Percentiles rank a stretch among this genome's conserved stretches.
Conservation (phyloP, 495 filamentous ascomycete species). For the Clavariopsis aquatica region DNA sequence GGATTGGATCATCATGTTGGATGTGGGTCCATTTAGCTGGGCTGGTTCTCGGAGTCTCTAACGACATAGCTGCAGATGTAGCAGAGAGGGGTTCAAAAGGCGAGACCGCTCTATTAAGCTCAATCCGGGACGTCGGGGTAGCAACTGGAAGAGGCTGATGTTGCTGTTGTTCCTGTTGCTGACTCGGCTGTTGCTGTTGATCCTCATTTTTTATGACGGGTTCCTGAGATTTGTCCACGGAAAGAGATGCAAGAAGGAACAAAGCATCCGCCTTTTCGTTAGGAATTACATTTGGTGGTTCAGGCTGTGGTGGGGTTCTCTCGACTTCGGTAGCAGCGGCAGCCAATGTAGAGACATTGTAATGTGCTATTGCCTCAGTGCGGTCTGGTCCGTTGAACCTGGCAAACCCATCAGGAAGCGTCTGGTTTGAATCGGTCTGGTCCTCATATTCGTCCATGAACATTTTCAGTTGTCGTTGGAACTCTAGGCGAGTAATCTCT, state of each 20-base stretch:
- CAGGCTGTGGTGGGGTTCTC: not conserved
- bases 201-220: not conserved
- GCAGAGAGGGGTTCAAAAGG: slow-evolving; percentile 14
- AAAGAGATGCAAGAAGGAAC: slow-evolving; percentile 30
- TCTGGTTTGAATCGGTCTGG: slow-evolving; percentile 16
- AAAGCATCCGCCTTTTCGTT: slow-evolving; percentile 30
- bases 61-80: slow-evolving; percentile 25
- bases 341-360: slow-evolving; percentile 19
- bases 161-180: not conserved
- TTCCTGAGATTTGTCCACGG: slow-evolving; percentile 13
- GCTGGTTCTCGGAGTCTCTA: slow-evolving; percentile 22
- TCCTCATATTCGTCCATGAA: slow-evolving; percentile 26
- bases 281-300: not conserved
- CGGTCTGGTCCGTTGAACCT: slow-evolving; percentile 32
- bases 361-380: slow-evolving; percentile 17
- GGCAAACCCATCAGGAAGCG: slow-evolving; percentile 28
- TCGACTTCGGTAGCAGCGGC: slow-evolving; percentile 29
- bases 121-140: slow-evolving; percentile 10
- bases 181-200: not conserved
- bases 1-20: not conserved
- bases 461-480: slow-evolving; percentile 9
- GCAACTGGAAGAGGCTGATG: not conserved
- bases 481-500: slow-evolving; percentile 7
- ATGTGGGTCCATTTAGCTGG: slow-evolving; percentile 6
- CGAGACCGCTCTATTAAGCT: slow-evolving; percentile 1